phyloP scores from a whole-genome alignment of 768 basidiomycete genomes.

The Phylloporus sp. region DNA sequence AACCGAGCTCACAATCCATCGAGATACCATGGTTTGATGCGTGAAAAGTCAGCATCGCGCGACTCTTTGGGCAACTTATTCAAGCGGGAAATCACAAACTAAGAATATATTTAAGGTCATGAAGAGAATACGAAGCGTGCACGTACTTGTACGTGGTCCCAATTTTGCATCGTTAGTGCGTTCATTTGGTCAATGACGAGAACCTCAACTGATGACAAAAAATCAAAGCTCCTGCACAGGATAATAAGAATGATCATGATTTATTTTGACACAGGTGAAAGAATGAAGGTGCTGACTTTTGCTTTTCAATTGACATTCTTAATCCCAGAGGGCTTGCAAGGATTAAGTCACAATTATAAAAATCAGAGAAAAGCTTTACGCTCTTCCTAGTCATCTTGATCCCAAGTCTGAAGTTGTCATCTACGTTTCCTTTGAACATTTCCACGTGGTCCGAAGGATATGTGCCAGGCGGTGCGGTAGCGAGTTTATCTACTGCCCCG shows the following conservation, averaged over 20 bases:
- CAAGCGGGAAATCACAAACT: constrained; percentile 84
- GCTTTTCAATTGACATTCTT: constrained; percentile 89
- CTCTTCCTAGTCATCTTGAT: constrained; percentile 91
- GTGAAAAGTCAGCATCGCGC: constrained; percentile 91
- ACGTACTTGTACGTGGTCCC: constrained; percentile 92
- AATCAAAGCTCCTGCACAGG: constrained; percentile 71
- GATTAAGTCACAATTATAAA: constrained; percentile 88
- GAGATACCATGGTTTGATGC: constrained; percentile 97
- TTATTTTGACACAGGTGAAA: neutral
- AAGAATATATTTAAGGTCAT: constrained; percentile 1
- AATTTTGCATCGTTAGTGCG: constrained; percentile 95
- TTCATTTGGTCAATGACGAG: constrained; percentile 91
- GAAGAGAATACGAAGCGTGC: neutral
- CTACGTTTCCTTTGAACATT: constrained; percentile 94
- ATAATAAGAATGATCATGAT: neutral
- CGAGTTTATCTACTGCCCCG: constrained; percentile 77
- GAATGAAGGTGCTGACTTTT: constrained; percentile 58
- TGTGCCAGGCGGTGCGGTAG: constrained; percentile 63
- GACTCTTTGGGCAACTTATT: constrained; percentile 92
- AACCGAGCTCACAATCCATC: constrained; percentile 77
- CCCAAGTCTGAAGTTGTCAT: constrained; percentile 91
- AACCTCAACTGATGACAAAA: constrained; percentile 90
- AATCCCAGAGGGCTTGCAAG: constrained; percentile 92
- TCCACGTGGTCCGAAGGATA: constrained; percentile 90
- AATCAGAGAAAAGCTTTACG: constrained; percentile 86